phyloP scores from a whole-genome alignment of 306 rosid genomes.

The Astragalus glycyphyllos region DNA sequence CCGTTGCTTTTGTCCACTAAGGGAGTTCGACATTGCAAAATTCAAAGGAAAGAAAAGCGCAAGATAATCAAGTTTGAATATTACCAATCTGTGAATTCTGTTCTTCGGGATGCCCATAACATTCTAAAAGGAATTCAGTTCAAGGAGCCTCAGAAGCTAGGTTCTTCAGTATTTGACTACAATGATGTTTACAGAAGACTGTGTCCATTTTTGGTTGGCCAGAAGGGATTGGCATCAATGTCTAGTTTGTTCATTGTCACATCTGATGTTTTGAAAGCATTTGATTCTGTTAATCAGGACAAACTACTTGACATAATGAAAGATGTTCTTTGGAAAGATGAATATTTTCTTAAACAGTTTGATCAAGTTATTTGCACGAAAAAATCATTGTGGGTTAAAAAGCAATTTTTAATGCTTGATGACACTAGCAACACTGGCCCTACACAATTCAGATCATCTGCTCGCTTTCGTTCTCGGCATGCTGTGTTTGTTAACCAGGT shows the following conservation, averaged over 20 bases:
- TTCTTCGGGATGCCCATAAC: conserved; percentile 69
- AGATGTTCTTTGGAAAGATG: conserved; percentile 53
- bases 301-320: conserved; percentile 71
- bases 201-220: conserved; percentile 61
- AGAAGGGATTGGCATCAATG: conserved; percentile 43
- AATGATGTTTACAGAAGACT: conserved; percentile 76
- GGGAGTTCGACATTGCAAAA: conserved; percentile 45
- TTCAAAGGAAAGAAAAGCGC: conserved; percentile 23
- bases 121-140: conserved; percentile 67
- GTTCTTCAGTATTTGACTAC: conserved; percentile 93
- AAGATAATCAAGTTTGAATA: conserved; percentile 39
- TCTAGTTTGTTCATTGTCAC: conserved; percentile 67
- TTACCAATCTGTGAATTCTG: conserved; percentile 72
- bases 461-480: conserved; percentile 46
- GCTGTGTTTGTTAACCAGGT: conserved; percentile 74
- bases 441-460: conserved; percentile 42
- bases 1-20: conserved; percentile 39
- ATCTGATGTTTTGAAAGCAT: conserved; percentile 86
- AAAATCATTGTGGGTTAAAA: conserved; percentile 69
- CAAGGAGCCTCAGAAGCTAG: conserved; percentile 71
- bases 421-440: conserved; percentile 42
- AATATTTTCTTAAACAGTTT: conserved; percentile 59
- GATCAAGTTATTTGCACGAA: conserved; percentile 65
- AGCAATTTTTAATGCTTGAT: conserved; percentile 49
- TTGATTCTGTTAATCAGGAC: conserved; percentile 81